Evolutionary conservation across 805 yeast species (phyloP).

Genomic region (Saturnispora dispora): DNA sequence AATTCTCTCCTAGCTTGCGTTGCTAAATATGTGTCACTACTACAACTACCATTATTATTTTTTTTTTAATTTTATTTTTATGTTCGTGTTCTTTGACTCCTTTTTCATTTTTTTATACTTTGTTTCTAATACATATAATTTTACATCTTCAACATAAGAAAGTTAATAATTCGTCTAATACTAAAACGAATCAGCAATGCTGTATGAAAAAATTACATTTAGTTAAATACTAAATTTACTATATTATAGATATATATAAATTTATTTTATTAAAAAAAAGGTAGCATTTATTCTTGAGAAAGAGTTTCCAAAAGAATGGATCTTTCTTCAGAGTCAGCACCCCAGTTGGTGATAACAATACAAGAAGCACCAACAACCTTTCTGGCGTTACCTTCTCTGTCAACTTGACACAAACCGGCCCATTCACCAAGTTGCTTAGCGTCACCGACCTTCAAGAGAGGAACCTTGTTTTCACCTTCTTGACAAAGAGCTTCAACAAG

Average conservation of each 20-base stretch:
- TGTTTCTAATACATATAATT: background rate
- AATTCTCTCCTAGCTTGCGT: background rate
- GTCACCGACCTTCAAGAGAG: slow-evolving; percentile 98
- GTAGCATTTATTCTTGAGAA: slow-evolving; percentile 62
- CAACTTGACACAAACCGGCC: slow-evolving; percentile 99
- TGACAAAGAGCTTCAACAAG: slow-evolving; percentile 99
- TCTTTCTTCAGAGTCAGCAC: slow-evolving; percentile 98
- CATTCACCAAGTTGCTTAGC: slow-evolving; percentile 99
- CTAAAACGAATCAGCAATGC: too few species aligned
- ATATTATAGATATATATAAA: background rate
- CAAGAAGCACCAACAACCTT: slow-evolving; percentile 99
- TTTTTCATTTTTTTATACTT: background rate
- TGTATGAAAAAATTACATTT: background rate
- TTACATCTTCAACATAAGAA: background rate
- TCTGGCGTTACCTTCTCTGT: slow-evolving; percentile 99
- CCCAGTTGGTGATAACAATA: slow-evolving; percentile 99
- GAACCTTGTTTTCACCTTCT: slow-evolving; percentile 93
- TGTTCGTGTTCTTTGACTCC: background rate
- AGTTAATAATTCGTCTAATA: too few species aligned
- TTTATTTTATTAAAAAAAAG: background rate
- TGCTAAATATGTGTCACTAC: background rate
- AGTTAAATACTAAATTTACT: background rate
- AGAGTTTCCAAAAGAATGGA: slow-evolving; percentile 92
- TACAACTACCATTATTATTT: background rate
- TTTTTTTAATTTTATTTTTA: background rate